These are phyloP conservation scores for Jamesozyma piceae DNA, from an alignment of 805 yeast species.

Conservation along the genomic window DNA sequence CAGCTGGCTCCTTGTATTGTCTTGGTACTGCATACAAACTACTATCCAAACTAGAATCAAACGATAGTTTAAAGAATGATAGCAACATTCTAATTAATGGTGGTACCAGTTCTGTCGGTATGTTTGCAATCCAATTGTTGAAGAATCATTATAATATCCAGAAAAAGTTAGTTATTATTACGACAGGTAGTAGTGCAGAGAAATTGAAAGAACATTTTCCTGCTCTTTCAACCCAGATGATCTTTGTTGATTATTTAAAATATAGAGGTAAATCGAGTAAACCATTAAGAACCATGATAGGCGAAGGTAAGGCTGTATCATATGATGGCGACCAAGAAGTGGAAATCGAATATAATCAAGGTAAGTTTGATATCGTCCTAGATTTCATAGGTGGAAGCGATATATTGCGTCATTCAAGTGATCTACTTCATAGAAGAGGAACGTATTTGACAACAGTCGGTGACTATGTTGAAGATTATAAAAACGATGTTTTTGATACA, in stretches of 20 bases:
- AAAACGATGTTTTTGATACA: conserved; percentile 29
- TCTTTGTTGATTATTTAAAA: conserved; percentile 28
- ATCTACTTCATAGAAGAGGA: conserved; percentile 41
- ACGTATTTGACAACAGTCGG: conserved; percentile 56
- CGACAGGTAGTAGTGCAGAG: conserved; percentile 45
- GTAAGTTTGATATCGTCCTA: conserved; percentile 53
- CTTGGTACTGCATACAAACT: conserved; percentile 53
- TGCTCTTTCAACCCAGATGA: conserved; percentile 32
- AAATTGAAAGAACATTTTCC: conserved; percentile 35
- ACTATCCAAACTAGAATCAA: conserved; percentile 26
- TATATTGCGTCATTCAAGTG: conserved; percentile 36
- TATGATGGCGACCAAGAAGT: conserved; percentile 23
- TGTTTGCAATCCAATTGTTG: conserved; percentile 49
- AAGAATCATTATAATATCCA: conserved; percentile 41
- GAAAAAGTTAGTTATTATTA: conserved; percentile 44
- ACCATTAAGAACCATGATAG: conserved; percentile 26
- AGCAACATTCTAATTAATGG: conserved; percentile 60
- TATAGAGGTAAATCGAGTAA: conserved; percentile 28
- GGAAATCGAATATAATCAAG: conserved; percentile 27
- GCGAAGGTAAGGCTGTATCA: conserved; percentile 30
- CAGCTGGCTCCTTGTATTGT: conserved; percentile 56
- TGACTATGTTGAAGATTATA: conserved; percentile 39
- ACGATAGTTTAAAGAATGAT: conserved; percentile 28
- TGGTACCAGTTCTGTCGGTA: conserved; percentile 69
- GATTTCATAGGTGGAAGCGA: conserved; percentile 66